phyloP scores from a whole-genome alignment of 257 asterid species.

The Solanum raphanifolium region DNA sequence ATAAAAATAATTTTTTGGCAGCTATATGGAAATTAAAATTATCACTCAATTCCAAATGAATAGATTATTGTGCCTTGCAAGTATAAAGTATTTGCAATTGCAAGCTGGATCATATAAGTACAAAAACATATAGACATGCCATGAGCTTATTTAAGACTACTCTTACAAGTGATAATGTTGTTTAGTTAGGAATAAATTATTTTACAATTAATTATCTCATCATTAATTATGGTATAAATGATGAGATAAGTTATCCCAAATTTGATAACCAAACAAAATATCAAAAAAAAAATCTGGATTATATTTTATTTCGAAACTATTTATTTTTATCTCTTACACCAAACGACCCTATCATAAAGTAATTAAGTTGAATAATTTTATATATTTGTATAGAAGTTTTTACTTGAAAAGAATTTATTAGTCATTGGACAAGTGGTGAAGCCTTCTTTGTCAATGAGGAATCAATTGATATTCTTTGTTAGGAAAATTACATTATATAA shows the following conservation, averaged over 20 bases:
- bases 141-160: neutral
- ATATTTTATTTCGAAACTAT: accelerated
- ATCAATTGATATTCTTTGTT: neutral
- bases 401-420: no score
- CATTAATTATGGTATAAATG: no score
- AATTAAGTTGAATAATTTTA: no score
- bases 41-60: neutral
- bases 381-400: neutral
- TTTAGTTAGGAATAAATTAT: neutral
- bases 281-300: no score
- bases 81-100: neutral
- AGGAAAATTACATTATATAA: no score
- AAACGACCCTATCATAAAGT: neutral
- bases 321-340: neutral
- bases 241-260: no score
- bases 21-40: neutral
- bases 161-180: neutral
- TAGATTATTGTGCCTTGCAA: neutral
- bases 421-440: neutral
- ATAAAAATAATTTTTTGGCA: neutral
- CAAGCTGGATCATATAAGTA: neutral
- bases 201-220: no score
- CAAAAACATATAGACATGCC: neutral
- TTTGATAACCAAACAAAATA: no score
- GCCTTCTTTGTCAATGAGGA: neutral